These are phyloP conservation scores for Pseudogymnoascus sp. DNA, from an alignment of 2,329 filamentous ascomycete species.

Conservation along the genomic window DNA sequence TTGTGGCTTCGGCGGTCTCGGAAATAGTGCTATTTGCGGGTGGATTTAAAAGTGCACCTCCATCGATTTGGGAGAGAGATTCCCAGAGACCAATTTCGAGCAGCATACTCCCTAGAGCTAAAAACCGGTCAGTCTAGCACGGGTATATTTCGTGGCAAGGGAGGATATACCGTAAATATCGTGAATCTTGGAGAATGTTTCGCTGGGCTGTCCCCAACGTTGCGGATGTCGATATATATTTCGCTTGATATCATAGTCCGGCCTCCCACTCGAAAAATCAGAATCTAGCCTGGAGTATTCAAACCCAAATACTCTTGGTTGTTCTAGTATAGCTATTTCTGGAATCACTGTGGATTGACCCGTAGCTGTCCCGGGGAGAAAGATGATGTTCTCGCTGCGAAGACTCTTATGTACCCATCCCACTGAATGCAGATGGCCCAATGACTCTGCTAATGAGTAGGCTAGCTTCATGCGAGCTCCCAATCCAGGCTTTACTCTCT, in stretches of 20 bases:
- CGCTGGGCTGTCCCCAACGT: conserved; percentile 36
- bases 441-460: background rate
- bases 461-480: background rate
- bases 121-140: background rate
- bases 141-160: background rate
- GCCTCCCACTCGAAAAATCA: conserved; percentile 10
- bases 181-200: conserved; percentile 43
- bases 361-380: conserved; percentile 6
- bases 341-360: background rate
- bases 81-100: conserved; percentile 46
- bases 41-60: background rate
- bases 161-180: conserved; percentile 42
- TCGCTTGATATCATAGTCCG: conserved; percentile 1
- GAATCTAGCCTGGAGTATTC: conserved; percentile 12
- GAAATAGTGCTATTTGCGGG: conserved; percentile 28
- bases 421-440: background rate
- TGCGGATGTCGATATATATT: conserved; percentile 45
- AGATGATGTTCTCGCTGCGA: conserved; percentile 14
- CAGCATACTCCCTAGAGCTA: conserved; percentile 41
- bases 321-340: background rate
- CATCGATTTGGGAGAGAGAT: background rate
- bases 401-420: conserved; percentile 14
- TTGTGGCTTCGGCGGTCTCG: conserved; percentile 2
- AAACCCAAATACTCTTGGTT: conserved; percentile 14
- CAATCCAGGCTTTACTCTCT: background rate